phyloP scores from a whole-genome alignment of 1,139 yeast genomes.

The Candida gigantensis region DNA sequence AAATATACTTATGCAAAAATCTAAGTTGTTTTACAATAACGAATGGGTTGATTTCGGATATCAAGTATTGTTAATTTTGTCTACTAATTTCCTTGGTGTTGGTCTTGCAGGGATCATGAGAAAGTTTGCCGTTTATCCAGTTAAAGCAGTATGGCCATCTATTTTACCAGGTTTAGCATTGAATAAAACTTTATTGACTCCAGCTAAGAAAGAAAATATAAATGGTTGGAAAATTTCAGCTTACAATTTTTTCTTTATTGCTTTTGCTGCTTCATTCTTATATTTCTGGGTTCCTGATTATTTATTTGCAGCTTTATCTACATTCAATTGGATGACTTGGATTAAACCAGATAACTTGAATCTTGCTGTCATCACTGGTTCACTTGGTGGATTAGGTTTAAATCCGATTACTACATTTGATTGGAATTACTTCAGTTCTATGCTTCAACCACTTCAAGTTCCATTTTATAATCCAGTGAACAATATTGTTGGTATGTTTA shows the following conservation, averaged over 20 bases:
- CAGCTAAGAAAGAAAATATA: constrained; percentile 41
- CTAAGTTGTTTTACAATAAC: constrained; percentile 37
- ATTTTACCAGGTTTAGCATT: constrained; percentile 55
- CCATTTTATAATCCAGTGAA: constrained; percentile 51
- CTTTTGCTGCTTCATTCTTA: constrained; percentile 24
- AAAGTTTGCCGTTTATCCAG: constrained; percentile 57
- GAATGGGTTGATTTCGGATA: constrained; percentile 51
- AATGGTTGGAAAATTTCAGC: constrained; percentile 40
- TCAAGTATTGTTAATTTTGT: constrained; percentile 49
- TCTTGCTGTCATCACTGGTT: constrained; percentile 61
- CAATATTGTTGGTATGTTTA: constrained; percentile 41
- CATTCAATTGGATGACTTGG: constrained; percentile 43
- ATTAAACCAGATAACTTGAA: constrained; percentile 30
- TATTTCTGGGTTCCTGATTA: constrained; percentile 40
- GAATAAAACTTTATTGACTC: constrained; percentile 50
- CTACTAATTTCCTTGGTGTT: constrained; percentile 62
- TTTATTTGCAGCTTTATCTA: constrained; percentile 32
- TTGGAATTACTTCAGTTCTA: constrained; percentile 38
- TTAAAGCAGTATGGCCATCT: constrained; percentile 58
- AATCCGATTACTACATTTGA: constrained; percentile 60
- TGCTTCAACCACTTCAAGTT: constrained; percentile 22
- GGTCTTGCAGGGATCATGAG: constrained; percentile 65
- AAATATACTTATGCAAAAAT: constrained; percentile 47
- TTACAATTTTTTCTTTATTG: constrained; percentile 29
- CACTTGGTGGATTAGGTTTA: constrained; percentile 52